These are phyloP conservation scores for Candida qinlingensis DNA, from an alignment of 805 yeast species.

Conservation along the genomic window DNA sequence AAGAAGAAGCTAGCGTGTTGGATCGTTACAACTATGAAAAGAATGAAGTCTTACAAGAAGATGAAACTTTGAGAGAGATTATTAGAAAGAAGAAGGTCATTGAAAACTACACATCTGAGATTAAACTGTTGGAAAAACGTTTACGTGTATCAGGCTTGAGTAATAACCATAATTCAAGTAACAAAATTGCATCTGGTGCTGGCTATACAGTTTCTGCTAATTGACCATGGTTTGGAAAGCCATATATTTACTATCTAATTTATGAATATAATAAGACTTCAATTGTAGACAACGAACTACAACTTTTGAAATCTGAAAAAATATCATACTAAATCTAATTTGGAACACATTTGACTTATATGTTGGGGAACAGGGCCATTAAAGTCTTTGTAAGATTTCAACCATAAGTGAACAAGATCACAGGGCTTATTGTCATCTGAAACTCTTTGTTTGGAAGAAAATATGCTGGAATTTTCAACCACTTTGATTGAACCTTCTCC, in stretches of 20 bases:
- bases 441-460: no score
- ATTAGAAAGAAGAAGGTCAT: conserved; percentile 15
- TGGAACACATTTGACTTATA: background rate
- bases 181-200: background rate
- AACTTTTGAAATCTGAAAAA: no score
- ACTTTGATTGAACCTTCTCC: no score
- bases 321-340: background rate
- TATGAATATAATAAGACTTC: no score
- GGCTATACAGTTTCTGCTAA: background rate
- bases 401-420: conserved; percentile 11
- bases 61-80: conserved; percentile 15
- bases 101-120: conserved; percentile 16
- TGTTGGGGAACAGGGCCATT: conserved; percentile 1
- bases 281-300: no score
- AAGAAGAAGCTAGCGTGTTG: conserved; percentile 1
- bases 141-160: conserved; percentile 8
- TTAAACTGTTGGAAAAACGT: conserved; percentile 14
- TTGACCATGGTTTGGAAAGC: no score
- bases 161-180: background rate
- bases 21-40: conserved; percentile 3
- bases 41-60: background rate
- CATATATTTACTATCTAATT: no score
- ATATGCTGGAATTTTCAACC: no score
- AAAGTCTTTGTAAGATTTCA: conserved; percentile 4
- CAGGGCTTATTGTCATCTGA: no score